A percentile compares a stretch with the other conserved stretches of the same genome.
Evolutionary conservation across 1,139 yeast species (phyloP).

Genomic region (Taphrina communis): DNA sequence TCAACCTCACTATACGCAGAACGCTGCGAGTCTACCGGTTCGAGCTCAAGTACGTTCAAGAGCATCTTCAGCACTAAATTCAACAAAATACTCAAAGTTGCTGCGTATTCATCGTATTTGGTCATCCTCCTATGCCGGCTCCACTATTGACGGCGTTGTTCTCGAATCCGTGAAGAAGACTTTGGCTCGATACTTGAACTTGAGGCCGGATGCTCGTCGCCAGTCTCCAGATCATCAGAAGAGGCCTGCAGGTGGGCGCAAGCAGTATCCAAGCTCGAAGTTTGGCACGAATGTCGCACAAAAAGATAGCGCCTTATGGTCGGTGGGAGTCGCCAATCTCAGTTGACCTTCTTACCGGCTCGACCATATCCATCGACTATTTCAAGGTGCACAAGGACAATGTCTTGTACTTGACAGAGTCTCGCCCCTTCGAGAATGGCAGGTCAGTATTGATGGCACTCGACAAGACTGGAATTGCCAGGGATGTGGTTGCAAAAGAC

Average conservation of each 20-base stretch:
- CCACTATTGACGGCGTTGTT: neutral
- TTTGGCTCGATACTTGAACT: too few relatives aligned
- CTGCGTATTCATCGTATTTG: neutral
- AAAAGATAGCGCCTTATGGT: constrained; percentile 15
- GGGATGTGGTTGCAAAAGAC: neutral
- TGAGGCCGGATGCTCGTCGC: neutral
- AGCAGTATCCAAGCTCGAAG: neutral
- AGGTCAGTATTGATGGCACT: constrained; percentile 23
- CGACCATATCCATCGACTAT: constrained; percentile 26
- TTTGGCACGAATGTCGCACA: neutral
- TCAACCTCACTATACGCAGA: neutral
- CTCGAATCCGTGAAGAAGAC: too few relatives aligned
- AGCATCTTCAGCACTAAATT: too few relatives aligned
- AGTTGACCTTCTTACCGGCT: constrained; percentile 34
- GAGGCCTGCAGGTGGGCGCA: neutral
- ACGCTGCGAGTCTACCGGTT: too few relatives aligned
- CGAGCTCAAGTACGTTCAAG: too few relatives aligned
- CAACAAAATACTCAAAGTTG: too few relatives aligned
- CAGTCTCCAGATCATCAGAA: neutral
- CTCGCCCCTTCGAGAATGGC: constrained; percentile 33
- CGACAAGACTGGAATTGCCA: neutral
- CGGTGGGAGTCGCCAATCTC: constrained; percentile 37
- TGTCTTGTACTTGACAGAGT: constrained; percentile 24
- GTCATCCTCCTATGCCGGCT: neutral
- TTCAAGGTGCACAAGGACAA: constrained; percentile 16